Conservation (phyloP, 2,329 filamentous ascomycete genomes). For the Cryoendolithus antarcticus region DNA sequence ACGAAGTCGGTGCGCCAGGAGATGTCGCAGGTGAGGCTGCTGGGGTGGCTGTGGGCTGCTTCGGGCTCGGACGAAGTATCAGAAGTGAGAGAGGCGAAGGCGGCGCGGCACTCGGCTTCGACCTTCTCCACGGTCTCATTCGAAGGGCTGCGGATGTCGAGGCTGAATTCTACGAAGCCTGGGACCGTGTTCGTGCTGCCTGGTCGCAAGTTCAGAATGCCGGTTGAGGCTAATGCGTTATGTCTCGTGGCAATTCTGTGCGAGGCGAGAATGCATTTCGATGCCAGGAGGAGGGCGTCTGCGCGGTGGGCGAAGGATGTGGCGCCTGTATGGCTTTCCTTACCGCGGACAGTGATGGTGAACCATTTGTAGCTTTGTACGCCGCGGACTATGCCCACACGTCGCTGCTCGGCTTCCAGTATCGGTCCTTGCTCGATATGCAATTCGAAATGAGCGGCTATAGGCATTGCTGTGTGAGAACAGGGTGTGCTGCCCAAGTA, state of each 20-base stretch:
- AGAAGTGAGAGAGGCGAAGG: constrained; percentile 48
- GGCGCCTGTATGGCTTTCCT: constrained; percentile 63
- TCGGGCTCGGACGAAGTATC: constrained; percentile 41
- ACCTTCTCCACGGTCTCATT: constrained; percentile 45
- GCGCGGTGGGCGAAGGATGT: constrained; percentile 54
- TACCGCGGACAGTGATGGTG: constrained; percentile 51
- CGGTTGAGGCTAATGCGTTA: constrained; percentile 54
- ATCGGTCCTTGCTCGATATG: constrained; percentile 78
- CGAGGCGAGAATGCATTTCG: constrained; percentile 54
- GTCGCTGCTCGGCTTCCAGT: constrained; percentile 50
- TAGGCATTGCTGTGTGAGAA: constrained; percentile 47
- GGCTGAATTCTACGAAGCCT: constrained; percentile 51
- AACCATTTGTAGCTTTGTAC: constrained; percentile 69
- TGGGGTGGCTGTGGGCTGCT: constrained; percentile 31
- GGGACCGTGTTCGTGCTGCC: constrained; percentile 65
- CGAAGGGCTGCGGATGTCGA: constrained; percentile 52
- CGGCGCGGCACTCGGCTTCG: constrained; percentile 42
- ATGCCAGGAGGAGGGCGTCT: constrained; percentile 56
- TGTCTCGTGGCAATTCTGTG: constrained; percentile 50
- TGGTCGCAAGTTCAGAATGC: constrained; percentile 53
- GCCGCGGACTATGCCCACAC: constrained; percentile 58
- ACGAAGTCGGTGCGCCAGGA: constrained; percentile 51
- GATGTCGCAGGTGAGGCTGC: constrained; percentile 32
- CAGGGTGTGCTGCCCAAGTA: constrained; percentile 50
- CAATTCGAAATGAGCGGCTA: constrained; percentile 69